Conservation (phyloP, 1,139 yeast genomes). For the Debaryomyces sp. region DNA sequence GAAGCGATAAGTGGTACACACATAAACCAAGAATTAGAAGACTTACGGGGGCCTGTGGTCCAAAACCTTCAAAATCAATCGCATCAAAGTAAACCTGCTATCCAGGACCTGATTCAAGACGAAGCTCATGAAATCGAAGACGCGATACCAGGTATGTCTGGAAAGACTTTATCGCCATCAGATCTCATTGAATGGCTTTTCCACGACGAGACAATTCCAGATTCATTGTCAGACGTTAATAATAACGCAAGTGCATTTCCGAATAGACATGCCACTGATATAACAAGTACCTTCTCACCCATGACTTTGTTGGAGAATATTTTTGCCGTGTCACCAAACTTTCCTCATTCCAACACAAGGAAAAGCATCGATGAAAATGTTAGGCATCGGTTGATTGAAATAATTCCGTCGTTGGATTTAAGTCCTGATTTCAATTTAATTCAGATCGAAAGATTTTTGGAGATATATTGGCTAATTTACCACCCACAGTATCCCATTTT, state of each 20-base stretch:
- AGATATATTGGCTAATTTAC: slow-evolving; percentile 55
- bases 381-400: slow-evolving; percentile 27
- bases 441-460: slow-evolving; percentile 29
- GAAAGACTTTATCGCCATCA: slow-evolving; percentile 25
- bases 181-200: slow-evolving; percentile 35
- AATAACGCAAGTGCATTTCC: slow-evolving; percentile 9
- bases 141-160: neutral
- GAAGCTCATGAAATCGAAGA: neutral
- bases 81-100: neutral
- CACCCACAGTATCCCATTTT: slow-evolving; percentile 64
- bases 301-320: slow-evolving; percentile 32
- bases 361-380: slow-evolving; percentile 27
- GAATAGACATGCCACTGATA: slow-evolving; percentile 15
- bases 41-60: neutral
- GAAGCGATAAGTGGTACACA: too few species aligned
- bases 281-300: slow-evolving; percentile 26
- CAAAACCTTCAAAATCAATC: neutral
- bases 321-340: slow-evolving; percentile 32
- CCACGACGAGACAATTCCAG: slow-evolving; percentile 23
- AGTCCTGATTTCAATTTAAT: slow-evolving; percentile 29
- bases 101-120: neutral
- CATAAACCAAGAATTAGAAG: neutral
- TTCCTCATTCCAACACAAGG: slow-evolving; percentile 31
- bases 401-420: slow-evolving; percentile 36
- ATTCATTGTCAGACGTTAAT: slow-evolving; percentile 3